These are phyloP conservation scores for Tolypocladium ovalisporum DNA, from an alignment of 2,329 filamentous ascomycete genomes.

Conservation along the genomic window DNA sequence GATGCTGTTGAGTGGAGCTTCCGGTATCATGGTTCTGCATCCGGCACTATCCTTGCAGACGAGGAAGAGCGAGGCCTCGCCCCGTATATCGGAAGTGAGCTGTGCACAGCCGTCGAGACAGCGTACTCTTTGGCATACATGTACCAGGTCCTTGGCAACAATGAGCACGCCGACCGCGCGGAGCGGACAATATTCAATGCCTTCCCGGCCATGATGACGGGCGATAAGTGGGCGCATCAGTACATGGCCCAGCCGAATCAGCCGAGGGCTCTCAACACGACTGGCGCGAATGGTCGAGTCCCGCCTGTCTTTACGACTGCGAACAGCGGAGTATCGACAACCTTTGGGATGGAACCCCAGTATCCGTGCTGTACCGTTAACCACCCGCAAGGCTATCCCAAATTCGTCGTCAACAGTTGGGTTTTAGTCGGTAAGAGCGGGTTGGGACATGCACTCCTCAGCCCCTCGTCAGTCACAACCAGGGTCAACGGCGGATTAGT, in stretches of 20 bases:
- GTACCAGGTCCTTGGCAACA: constrained; percentile 20
- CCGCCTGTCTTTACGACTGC: constrained; percentile 34
- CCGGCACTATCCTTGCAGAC: constrained; percentile 30
- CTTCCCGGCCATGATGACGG: constrained; percentile 36
- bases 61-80: constrained; percentile 26
- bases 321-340: constrained; percentile 26
- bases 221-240: constrained; percentile 44
- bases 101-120: constrained; percentile 22
- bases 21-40: constrained; percentile 26
- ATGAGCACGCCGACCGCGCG: constrained; percentile 35
- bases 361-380: constrained; percentile 49
- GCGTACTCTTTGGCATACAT: constrained; percentile 21
- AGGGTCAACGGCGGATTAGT: constrained; percentile 21
- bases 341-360: constrained; percentile 37
- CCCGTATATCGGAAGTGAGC: constrained; percentile 25
- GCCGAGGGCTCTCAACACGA: constrained; percentile 32
- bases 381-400: constrained; percentile 45
- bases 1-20: constrained; percentile 25
- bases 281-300: constrained; percentile 12
- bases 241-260: constrained; percentile 45
- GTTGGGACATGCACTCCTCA: constrained; percentile 38
- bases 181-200: constrained; percentile 45
- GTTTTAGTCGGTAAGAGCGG: constrained; percentile 28
- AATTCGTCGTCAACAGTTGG: constrained; percentile 39
- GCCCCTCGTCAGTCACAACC: constrained; percentile 30